Percentiles rank a stretch among this genome's conserved stretches.
Evolutionary conservation across 148 eudicot species (phyloP).

Genomic region (Simmondsia chinensis): DNA sequence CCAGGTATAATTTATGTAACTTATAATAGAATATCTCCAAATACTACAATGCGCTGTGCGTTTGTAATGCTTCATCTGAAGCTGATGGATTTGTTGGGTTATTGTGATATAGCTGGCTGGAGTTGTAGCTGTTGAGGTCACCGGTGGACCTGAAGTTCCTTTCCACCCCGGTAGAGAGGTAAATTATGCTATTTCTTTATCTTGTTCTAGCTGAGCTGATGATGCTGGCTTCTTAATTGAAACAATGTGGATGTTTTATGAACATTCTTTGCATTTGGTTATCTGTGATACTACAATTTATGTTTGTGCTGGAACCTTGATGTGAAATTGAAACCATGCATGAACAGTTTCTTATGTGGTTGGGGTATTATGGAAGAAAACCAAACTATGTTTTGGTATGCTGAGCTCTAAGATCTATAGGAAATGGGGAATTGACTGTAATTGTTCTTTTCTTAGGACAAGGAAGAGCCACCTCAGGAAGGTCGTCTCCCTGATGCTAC

Average conservation of each 20-base stretch:
- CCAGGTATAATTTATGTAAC: slow-evolving; percentile 54
- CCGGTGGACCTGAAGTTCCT: slow-evolving; percentile 95
- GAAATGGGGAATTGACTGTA: too few relatives aligned
- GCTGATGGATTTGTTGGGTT: slow-evolving; percentile 16
- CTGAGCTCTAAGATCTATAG: too few relatives aligned
- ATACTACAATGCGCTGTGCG: too few relatives aligned
- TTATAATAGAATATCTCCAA: too few relatives aligned
- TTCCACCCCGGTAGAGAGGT: slow-evolving; percentile 98
- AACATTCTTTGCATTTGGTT: background rate
- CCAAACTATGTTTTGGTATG: too few relatives aligned
- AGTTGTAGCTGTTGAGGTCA: slow-evolving; percentile 87
- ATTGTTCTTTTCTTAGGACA: slow-evolving; percentile 51
- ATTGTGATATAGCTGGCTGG: slow-evolving; percentile 51
- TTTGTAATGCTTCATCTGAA: too few relatives aligned
- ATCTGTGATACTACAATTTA: background rate
- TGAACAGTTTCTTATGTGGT: too few relatives aligned
- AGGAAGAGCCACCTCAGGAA: slow-evolving; percentile 69
- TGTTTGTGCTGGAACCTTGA: background rate
- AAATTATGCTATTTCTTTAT: slow-evolving; percentile 2
- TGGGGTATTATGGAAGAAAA: too few relatives aligned
- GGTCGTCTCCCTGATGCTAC: slow-evolving; percentile 96
- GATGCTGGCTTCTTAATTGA: too few relatives aligned
- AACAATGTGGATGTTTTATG: too few relatives aligned
- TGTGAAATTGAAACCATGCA: too few relatives aligned
- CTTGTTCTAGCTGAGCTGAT: too few relatives aligned